Conservation (phyloP, 169 alveolate species). For the Plasmodium vivax region DNA sequence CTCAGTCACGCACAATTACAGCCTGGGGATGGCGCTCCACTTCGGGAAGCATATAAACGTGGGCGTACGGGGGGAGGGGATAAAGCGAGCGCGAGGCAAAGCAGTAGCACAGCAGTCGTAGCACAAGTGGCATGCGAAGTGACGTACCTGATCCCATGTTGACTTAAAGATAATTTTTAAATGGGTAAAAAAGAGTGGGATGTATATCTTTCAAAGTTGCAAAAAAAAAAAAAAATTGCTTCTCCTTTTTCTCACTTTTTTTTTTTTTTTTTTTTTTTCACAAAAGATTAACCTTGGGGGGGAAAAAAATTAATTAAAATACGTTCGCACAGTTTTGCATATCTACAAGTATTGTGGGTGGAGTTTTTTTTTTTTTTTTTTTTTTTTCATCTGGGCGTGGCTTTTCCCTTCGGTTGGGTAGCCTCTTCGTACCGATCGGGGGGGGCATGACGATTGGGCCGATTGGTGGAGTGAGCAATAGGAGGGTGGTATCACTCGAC, state of each 20-base stretch:
- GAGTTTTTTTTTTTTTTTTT: background rate
- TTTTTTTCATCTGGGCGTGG: background rate
- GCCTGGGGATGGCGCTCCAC: background rate
- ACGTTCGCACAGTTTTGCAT: background rate
- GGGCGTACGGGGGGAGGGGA: background rate
- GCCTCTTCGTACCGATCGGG: background rate
- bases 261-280: too few species aligned
- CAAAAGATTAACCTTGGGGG: background rate
- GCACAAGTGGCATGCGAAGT: background rate
- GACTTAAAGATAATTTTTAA: background rate
- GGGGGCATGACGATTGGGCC: background rate
- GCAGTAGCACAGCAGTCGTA: background rate
- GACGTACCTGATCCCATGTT: slow-evolving; percentile 52
- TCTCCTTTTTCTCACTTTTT: background rate
- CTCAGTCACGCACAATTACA: background rate
- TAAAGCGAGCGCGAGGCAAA: background rate
- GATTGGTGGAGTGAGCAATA: background rate
- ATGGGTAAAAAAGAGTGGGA: background rate
- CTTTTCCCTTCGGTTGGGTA: background rate
- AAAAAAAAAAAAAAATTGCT: background rate
- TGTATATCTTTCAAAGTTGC: background rate
- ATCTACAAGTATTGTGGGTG: background rate
- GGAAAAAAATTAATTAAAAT: background rate
- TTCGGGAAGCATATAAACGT: background rate
- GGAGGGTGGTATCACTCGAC: background rate